Conservation (phyloP, 805 yeast genomes). For the Myxozyma monticola region DNA sequence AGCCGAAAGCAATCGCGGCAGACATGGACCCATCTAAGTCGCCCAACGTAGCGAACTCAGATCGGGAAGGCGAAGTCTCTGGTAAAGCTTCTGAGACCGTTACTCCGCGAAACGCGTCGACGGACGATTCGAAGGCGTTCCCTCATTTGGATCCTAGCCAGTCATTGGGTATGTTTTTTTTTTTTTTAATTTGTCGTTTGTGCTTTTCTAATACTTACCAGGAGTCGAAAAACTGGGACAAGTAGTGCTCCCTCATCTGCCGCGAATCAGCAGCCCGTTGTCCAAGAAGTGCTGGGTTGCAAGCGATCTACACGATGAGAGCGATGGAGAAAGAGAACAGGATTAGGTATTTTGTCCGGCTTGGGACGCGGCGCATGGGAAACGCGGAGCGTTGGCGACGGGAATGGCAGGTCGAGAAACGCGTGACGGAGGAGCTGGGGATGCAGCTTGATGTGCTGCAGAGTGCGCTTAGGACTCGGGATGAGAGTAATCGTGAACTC, state of each 20-base stretch:
- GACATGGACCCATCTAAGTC: not conserved
- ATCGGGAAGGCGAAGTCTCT: not conserved
- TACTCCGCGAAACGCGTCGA: not conserved
- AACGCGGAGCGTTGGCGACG: conserved; percentile 24
- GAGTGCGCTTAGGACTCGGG: conserved; percentile 17
- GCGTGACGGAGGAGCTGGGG: conserved; percentile 6
- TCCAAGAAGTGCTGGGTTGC: conserved; percentile 17
- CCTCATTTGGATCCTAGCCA: not conserved
- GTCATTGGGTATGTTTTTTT: not conserved
- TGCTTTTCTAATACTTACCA: not conserved
- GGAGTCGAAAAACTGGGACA: too few relatives aligned
- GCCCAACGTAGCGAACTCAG: not conserved
- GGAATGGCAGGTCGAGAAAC: conserved; percentile 12
- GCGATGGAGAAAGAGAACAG: too few relatives aligned
- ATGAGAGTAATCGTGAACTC: conserved; percentile 19
- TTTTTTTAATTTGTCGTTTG: not conserved
- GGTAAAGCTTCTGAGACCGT: not conserved
- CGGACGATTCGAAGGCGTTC: not conserved
- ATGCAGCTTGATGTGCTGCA: conserved; percentile 9
- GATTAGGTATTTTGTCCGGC: too few relatives aligned
- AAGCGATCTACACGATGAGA: too few relatives aligned
- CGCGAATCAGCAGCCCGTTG: conserved; percentile 27
- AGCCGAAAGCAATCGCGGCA: conserved; percentile 7
- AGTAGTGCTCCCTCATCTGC: conserved; percentile 18
- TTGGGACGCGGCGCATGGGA: too few relatives aligned